Base-by-base conservation (phyloP, 2,329 filamentous ascomycete genomes). In the Diplocarpon mali region DNA sequence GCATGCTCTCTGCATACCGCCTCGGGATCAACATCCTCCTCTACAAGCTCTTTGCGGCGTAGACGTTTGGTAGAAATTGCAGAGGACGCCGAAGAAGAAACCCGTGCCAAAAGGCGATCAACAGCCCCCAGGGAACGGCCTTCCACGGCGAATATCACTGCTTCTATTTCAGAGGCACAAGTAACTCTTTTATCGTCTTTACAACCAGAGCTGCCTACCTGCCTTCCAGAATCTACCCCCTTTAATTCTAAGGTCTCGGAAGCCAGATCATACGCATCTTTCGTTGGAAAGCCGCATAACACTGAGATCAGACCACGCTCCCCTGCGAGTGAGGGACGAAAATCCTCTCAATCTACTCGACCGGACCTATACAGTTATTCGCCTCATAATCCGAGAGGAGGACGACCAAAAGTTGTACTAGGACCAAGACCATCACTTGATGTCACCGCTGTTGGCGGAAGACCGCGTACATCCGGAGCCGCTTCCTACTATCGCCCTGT, bases 1-100 rank as follows among this genome's bases (percentile, higher is more conserved):
- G 86, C 86, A 43, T 95, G 89, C 65, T 88, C 88, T 35, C 70
- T 95, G 43, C 88, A 95, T 65, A 84, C 89, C 32, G 86, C 88
- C 7, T 86, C 86, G 11, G 83, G 82, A 32, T 94, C 90, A 15
- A 85, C 81, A 53, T 87, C 83, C 20, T 94, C 89, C 10, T 90
- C 86, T 4, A 84, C 78, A 39, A 88, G 84, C 60, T 93, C 87
- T 5, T 69, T 88, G 53, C 78, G 83, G 47, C 75, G 80, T 59
- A 77, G 82, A 57, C 80, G 85, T 53, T 69, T 96, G 56, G 83
- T 90, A 67, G 90, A 94, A 66, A 95, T 96, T 61, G 80, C 83
- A n/a, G 92, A 96, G 65, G 85, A 92, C 66, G 85, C 83, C 43
- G 42, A 94, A 57, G 78, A 81, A 44, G 66, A 69, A 48, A 68